A percentile compares a stretch with the other conserved stretches of the same genome.
These are phyloP conservation scores for Neonectria faginata DNA, from an alignment of 2,329 filamentous ascomycete species.

Conservation along the genomic window DNA sequence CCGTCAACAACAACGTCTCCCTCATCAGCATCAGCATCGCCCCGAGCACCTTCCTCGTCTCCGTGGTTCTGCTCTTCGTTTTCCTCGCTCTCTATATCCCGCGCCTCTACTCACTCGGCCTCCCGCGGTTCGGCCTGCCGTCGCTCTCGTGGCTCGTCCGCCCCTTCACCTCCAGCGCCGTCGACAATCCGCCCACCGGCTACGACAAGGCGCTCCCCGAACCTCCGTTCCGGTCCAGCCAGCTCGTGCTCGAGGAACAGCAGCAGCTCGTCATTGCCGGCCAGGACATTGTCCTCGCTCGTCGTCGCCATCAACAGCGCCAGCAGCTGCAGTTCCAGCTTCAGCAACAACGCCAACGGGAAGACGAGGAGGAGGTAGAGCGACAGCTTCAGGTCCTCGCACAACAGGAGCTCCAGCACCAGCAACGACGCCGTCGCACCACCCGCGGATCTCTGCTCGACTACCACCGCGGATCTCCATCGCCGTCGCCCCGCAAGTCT, in stretches of 20 bases:
- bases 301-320: conserved; percentile 37
- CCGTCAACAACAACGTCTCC: conserved; percentile 71
- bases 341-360: conserved; percentile 32
- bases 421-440: conserved; percentile 31
- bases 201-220: conserved; percentile 46
- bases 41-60: conserved; percentile 68
- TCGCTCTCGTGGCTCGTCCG: conserved; percentile 37
- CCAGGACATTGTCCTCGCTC: conserved; percentile 47
- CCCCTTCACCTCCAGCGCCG: conserved; percentile 30
- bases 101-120: conserved; percentile 48
- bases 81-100: conserved; percentile 64
- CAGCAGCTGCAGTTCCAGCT: conserved; percentile 35
- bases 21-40: conserved; percentile 70
- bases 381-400: conserved; percentile 34
- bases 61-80: conserved; percentile 61
- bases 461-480: conserved; percentile 16
- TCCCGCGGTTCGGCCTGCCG: conserved; percentile 51
- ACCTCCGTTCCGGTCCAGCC: conserved; percentile 39
- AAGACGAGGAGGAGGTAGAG: conserved; percentile 37
- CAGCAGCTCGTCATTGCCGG: conserved; percentile 49
- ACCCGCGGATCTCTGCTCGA: conserved; percentile 16
- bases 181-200: conserved; percentile 20
- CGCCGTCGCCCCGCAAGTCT: conserved; percentile 20
- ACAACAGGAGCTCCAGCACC: conserved; percentile 11
- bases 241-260: conserved; percentile 50